Percentiles rank a stretch among this genome's conserved stretches.
Conservation (phyloP, 2,329 filamentous ascomycete species). For the Nothophaeocryptopus gaeumannii region DNA sequence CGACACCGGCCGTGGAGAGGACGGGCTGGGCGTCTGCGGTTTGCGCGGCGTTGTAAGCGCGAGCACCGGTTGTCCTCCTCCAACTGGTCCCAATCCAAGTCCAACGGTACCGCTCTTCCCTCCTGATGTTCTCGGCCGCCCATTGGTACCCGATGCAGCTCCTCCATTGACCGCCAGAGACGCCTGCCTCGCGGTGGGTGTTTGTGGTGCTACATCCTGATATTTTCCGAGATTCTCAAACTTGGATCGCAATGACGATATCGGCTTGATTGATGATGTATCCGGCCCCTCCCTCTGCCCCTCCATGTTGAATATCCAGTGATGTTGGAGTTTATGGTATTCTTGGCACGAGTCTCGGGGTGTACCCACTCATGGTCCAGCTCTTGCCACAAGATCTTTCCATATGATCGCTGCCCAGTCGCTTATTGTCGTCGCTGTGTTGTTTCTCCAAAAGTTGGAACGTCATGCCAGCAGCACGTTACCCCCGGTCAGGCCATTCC, state of each 20-base stretch:
- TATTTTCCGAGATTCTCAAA: constrained; percentile 68
- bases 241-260: constrained; percentile 75
- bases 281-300: constrained; percentile 60
- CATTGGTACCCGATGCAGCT: neutral
- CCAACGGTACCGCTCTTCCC: constrained; percentile 9
- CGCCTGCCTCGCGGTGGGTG: constrained; percentile 12
- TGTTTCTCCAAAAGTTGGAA: constrained; percentile 5
- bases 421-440: too few relatives aligned
- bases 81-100: constrained; percentile 6
- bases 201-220: constrained; percentile 18
- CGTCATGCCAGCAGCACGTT: constrained; percentile 9
- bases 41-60: constrained; percentile 14
- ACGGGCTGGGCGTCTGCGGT: constrained; percentile 35
- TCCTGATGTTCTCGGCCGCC: constrained; percentile 6
- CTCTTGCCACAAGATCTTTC: too few relatives aligned
- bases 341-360: neutral
- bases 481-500: constrained; percentile 10
- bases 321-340: too few relatives aligned
- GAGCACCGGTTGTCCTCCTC: constrained; percentile 1
- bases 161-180: constrained; percentile 5
- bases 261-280: constrained; percentile 75
- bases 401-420: too few relatives aligned
- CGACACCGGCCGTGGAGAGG: constrained; percentile 41
- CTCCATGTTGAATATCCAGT: constrained; percentile 19
- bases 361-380: too few relatives aligned